These are phyloP conservation scores for Suaeda aralocaspica DNA, from an alignment of 148 eudicot genomes.

Conservation along the genomic window DNA sequence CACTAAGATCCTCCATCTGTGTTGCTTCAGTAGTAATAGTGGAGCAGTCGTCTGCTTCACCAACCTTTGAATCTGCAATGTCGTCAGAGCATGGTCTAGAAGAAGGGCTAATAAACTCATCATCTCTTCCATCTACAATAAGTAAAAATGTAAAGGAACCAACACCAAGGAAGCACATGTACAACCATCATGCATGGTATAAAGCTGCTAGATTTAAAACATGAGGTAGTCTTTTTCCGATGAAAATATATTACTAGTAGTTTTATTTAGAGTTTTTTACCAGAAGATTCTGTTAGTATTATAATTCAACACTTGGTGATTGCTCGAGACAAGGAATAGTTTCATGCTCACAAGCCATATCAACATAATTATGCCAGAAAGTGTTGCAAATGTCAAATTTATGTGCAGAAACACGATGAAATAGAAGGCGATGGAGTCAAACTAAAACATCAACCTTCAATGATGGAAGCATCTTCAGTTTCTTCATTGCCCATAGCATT, in stretches of 20 bases:
- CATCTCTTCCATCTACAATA: conserved; percentile 33
- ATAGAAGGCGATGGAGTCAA: not conserved
- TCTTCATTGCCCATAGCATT: conserved; percentile 39
- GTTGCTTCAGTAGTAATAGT: conserved; percentile 48
- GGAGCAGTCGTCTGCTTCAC: conserved; percentile 31
- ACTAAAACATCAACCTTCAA: conserved; percentile 42
- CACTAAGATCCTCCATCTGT: conserved; percentile 33
- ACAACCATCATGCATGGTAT: not conserved
- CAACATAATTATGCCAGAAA: not conserved
- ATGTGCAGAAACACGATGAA: conserved; percentile 11
- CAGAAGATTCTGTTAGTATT: too few relatives aligned
- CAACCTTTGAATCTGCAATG: conserved; percentile 17
- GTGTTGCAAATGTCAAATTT: not conserved
- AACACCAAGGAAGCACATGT: not conserved
- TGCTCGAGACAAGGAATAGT: too few relatives aligned
- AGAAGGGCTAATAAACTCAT: conserved; percentile 35
- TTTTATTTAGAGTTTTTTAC: too few relatives aligned
- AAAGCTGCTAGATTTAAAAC: not conserved
- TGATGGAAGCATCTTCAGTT: conserved; percentile 41
- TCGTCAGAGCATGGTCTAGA: conserved; percentile 7
- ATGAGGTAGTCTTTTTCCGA: too few relatives aligned
- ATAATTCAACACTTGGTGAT: too few relatives aligned
- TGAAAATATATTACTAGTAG: too few relatives aligned
- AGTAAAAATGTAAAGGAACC: conserved; percentile 7
- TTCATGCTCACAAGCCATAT: not conserved